Evolutionary conservation across 805 yeast species (phyloP).

Genomic region (Candida schatavii): DNA sequence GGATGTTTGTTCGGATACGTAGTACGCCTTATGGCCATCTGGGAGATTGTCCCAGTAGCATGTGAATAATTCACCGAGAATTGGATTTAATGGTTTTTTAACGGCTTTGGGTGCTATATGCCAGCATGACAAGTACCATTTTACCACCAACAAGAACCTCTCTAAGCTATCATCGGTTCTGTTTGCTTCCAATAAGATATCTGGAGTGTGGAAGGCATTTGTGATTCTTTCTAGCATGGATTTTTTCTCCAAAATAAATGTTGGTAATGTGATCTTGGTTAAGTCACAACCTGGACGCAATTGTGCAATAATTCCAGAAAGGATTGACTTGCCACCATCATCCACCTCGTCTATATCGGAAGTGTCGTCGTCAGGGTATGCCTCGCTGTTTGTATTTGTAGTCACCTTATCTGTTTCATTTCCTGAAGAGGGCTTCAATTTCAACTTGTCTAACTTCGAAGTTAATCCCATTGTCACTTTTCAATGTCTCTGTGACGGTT

Average conservation of each 20-base stretch:
- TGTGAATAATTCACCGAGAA: constrained; percentile 84
- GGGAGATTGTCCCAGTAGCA: constrained; percentile 90
- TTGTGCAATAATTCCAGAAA: constrained; percentile 85
- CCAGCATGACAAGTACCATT: constrained; percentile 96
- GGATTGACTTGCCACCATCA: constrained; percentile 86
- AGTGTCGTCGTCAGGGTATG: constrained; percentile 1
- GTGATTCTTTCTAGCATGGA: constrained; percentile 96
- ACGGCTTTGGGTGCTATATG: constrained; percentile 98
- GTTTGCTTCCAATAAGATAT: constrained; percentile 69
- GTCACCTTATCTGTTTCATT: not conserved
- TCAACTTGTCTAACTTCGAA: constrained; percentile 26
- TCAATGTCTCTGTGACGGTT: too few relatives aligned
- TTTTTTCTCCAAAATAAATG: constrained; percentile 91
- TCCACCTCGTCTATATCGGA: constrained; percentile 68
- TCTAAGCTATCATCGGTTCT: constrained; percentile 52
- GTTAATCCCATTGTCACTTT: constrained; percentile 27
- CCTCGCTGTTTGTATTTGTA: not conserved
- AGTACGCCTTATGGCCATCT: constrained; percentile 65
- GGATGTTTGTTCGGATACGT: constrained; percentile 90
- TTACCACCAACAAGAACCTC: constrained; percentile 71
- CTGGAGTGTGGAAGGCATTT: constrained; percentile 80
- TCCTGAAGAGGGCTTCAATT: constrained; percentile 5
- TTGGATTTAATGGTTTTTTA: constrained; percentile 94
- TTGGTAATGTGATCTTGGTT: constrained; percentile 88
- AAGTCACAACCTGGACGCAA: constrained; percentile 90